Conservation (phyloP, 495 filamentous ascomycete genomes). For the Achaetomiella virescens region DNA sequence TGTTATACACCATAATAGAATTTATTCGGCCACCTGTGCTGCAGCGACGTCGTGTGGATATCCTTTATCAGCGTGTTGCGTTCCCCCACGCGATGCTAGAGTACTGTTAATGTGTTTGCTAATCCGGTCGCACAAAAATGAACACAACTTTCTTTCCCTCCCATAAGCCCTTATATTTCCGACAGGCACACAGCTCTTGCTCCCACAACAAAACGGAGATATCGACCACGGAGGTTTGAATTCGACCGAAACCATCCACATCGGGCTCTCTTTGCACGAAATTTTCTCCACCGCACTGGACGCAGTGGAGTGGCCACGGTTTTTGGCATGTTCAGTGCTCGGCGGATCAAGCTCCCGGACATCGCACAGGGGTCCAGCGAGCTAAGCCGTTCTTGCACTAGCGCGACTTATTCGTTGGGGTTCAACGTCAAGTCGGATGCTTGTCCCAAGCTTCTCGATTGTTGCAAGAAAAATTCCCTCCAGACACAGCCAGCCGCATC, state of each 20-base stretch:
- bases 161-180: too few relatives aligned
- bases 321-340: conserved; percentile 7
- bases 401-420: conserved; percentile 28
- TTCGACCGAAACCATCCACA: too few relatives aligned
- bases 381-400: conserved; percentile 23
- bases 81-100: neutral
- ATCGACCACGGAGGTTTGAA: too few relatives aligned
- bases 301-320: conserved; percentile 4
- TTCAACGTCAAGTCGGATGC: conserved; percentile 25
- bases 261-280: neutral
- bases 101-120: neutral
- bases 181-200: too few relatives aligned
- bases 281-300: neutral
- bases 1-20: conserved; percentile 10
- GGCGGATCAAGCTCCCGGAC: conserved; percentile 14
- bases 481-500: neutral
- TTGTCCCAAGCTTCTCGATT: conserved; percentile 25
- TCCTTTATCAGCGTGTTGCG: neutral
- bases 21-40: neutral
- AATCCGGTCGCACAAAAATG: too few relatives aligned
- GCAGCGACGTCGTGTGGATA: neutral
- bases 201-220: too few relatives aligned
- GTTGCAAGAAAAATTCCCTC: conserved; percentile 32
- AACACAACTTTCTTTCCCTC: too few relatives aligned
- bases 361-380: conserved; percentile 8